Base-by-base conservation (phyloP, 1,139 yeast genomes). In the Insectozyma bohioensis region DNA sequence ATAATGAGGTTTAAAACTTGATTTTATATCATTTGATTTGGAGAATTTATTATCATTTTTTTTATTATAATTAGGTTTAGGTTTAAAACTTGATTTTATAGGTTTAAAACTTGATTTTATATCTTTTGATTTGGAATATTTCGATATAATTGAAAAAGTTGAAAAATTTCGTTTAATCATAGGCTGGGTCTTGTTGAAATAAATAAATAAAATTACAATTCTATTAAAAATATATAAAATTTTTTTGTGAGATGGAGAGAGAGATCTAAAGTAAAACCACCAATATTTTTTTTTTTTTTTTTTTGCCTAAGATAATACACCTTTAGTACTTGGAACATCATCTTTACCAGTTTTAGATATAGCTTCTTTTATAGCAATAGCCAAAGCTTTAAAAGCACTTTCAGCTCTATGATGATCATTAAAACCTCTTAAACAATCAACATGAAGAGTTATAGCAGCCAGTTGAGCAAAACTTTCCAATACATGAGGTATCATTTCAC, bases 401-500 rank as follows among this genome's bases (percentile, higher is more conserved):
- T 92, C 98, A 25, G 96, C 86, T 45, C 97, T 72, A 61, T 92
- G 98, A 58, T 92, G 98, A 58, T 92, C 98, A 59, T 92, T 92
- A 58, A 76, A 77, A 0, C 98, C 98, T 45, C 97, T 72, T 41
- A 92, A 57, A 57, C 96, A 86, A 59, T 94, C 98, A 20, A 92
- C 96, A 52, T 92, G 98, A 54, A 92, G 55, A 1, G 98, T 92
- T 32, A 92, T 75, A 37, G 83, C 82, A 1, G 97, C 96, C 31
- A 85, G 85, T 50, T 84, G 88, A 3, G 97, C 96, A 67, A 92
- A 92, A 49, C 95, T 84, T 58, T 88, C 95, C 43, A 92, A 58
- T 27, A 92, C 94, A 58, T 92, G 98, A 17, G 97, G 97, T 44
- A 92, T 85, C 98, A 92, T 92, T 62, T 92, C 98, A 49, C 94